Conservation (phyloP, 208 protist genomes). For the Porcisia deanei region DNA sequence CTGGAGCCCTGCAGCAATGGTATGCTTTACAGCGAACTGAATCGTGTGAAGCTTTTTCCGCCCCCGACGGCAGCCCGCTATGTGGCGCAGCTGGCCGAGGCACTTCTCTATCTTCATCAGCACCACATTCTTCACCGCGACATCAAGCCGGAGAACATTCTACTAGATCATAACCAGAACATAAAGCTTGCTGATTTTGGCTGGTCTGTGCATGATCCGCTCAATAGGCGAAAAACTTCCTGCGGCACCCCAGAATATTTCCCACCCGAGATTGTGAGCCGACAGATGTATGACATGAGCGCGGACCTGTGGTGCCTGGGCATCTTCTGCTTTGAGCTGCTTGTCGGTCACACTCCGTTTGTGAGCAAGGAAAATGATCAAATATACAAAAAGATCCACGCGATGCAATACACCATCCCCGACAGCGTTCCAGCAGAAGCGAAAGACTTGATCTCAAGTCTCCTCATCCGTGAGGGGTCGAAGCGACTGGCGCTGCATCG, state of each 20-base stretch:
- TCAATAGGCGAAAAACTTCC: conserved; percentile 91
- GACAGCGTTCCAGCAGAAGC: conserved; percentile 81
- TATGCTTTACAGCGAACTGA: conserved; percentile 98
- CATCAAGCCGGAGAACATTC: conserved; percentile 95
- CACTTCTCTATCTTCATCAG: conserved; percentile 96
- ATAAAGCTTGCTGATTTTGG: conserved; percentile 99
- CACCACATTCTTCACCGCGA: conserved; percentile 97
- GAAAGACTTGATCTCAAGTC: conserved; percentile 84
- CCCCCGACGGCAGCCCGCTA: conserved; percentile 89
- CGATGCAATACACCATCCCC: conserved; percentile 90
- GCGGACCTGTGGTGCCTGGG: conserved; percentile 97
- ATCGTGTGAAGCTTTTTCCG: conserved; percentile 86
- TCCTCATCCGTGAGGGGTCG: conserved; percentile 71
- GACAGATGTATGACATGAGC: conserved; percentile 84
- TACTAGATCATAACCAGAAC: conserved; percentile 92
- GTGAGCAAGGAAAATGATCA: conserved; percentile 83
- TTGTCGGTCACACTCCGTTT: conserved; percentile 96
- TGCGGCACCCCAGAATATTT: conserved; percentile 99
- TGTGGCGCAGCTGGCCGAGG: conserved; percentile 93
- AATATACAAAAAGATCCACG: conserved; percentile 92
- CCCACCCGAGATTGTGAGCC: conserved; percentile 98
- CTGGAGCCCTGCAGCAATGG: conserved; percentile 98
- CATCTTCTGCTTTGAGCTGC: conserved; percentile 97
- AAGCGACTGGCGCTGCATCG: conserved; percentile 81
- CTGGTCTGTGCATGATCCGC: conserved; percentile 98